phyloP scores from a whole-genome alignment of 73 alveolate genomes.

The Symbiodinium natans region DNA sequence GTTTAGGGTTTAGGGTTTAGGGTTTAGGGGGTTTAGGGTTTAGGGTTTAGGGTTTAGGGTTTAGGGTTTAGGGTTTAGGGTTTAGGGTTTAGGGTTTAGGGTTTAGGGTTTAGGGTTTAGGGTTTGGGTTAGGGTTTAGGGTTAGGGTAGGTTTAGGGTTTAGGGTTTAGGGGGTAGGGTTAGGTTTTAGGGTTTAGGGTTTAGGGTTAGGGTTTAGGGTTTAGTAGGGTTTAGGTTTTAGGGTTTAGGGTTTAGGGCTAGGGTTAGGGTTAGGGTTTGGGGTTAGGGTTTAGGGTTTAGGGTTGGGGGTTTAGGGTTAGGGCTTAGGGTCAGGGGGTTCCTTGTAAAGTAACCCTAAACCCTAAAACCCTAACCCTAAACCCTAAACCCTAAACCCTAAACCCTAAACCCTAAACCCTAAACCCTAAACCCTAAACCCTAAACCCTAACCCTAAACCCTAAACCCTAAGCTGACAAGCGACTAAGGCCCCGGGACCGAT shows the following conservation, averaged over 20 bases:
- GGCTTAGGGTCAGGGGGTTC: too few relatives aligned
- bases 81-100: neutral
- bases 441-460: neutral
- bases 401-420: too few relatives aligned
- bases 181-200: neutral
- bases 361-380: neutral
- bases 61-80: too few relatives aligned
- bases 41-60: neutral
- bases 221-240: neutral
- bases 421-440: too few relatives aligned
- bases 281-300: neutral
- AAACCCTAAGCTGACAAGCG: neutral
- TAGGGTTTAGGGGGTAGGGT: neutral
- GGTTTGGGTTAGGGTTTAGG: neutral
- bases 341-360: neutral
- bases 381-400: neutral
- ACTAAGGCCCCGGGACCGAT: conserved; percentile 36
- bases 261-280: neutral
- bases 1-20: too few relatives aligned
- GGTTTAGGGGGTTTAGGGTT: neutral
- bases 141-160: neutral
- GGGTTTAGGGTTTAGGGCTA: neutral
- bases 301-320: neutral
- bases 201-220: neutral
- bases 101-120: too few relatives aligned